Evolutionary conservation across 345 rosid species (phyloP), one percentile per base, ranked within the genome.

Genomic region (Lepidium aucheri): DNA sequence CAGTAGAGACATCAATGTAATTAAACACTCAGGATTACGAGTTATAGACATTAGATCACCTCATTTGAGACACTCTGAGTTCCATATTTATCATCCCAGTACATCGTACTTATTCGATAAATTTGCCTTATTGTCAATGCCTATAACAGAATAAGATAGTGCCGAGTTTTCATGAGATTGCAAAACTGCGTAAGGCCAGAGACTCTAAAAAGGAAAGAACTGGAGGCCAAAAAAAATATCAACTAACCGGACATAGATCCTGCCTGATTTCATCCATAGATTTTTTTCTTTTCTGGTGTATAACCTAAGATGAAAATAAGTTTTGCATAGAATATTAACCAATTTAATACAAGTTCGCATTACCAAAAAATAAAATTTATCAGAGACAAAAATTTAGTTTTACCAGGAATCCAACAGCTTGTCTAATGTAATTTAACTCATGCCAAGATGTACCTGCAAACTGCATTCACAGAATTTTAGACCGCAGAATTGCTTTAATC

Each of bases 351-450:
- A 35, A 34, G 10, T 8, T 60, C 33, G 32, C 9, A 62, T 5
- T 26, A 74, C n/a, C 40, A 45, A 72, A 71, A 10, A 36, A 17
- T 44, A 17, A 24, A 42, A 41, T 18, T 24, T 54, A 59, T 67
- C 55, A 74, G 33, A 59, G 47, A 68, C 60, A 38, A 49, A 58
- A 15, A 61, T 45, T 26, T 65, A 40, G 24, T 39, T 38, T 51
- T 83, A 93, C 97, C 96, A 94, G 83, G 81, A 94, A 94, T 24
- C 97, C 97, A 79, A 94, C 97, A 74, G 99, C 99, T 85, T 94
- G 99, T 74, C 97, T 82, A 66, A 94, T 90, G 76, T 85, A 94
- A 59, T 86, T 90, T 61, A 94, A 80, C 79, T 90, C 99, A 22
- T 90, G 96, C 99, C 99, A 94, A 43, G 97, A 94, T 56, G 97